phyloP scores from a whole-genome alignment of 1,139 yeast species.

The Geotrichum macrosporum region DNA sequence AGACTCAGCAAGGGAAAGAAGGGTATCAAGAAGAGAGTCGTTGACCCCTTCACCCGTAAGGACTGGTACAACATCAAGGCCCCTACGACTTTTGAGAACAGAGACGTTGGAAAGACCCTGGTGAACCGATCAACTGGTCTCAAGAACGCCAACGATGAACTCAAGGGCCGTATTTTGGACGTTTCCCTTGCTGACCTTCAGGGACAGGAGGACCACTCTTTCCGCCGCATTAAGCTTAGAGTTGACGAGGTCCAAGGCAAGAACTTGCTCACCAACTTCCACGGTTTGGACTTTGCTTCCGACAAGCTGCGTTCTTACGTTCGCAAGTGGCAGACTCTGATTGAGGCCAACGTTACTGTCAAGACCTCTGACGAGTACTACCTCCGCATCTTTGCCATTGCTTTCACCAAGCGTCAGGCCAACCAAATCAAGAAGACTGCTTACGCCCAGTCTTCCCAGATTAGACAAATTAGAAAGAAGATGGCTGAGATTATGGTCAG shows the following conservation, averaged over 20 bases:
- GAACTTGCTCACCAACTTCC: slow-evolving; percentile 91
- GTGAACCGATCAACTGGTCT: slow-evolving; percentile 93
- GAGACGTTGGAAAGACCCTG: slow-evolving; percentile 90
- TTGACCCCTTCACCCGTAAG: slow-evolving; percentile 92
- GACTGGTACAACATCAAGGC: slow-evolving; percentile 96
- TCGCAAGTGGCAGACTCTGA: slow-evolving; percentile 90
- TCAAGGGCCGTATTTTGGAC: slow-evolving; percentile 87
- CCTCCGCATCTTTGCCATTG: slow-evolving; percentile 83
- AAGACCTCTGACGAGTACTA: slow-evolving; percentile 90
- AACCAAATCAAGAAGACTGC: slow-evolving; percentile 89
- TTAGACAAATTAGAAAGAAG: slow-evolving; percentile 82
- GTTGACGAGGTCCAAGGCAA: slow-evolving; percentile 92
- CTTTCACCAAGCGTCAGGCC: slow-evolving; percentile 86
- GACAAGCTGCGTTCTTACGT: slow-evolving; percentile 88
- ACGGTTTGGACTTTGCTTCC: slow-evolving; percentile 87
- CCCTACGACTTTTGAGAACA: slow-evolving; percentile 89
- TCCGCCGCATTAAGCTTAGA: slow-evolving; percentile 85
- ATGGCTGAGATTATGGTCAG: slow-evolving; percentile 81
- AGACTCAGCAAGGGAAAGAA: slow-evolving; percentile 95
- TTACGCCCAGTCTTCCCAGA: slow-evolving; percentile 85
- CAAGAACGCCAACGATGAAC: slow-evolving; percentile 84
- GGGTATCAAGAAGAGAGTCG: slow-evolving; percentile 93
- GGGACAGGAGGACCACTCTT: slow-evolving; percentile 89
- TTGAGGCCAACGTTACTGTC: slow-evolving; percentile 87
- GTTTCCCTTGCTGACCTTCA: slow-evolving; percentile 85